Conservation (phyloP, 768 basidiomycete species). For the Lactifluus pinguis region DNA sequence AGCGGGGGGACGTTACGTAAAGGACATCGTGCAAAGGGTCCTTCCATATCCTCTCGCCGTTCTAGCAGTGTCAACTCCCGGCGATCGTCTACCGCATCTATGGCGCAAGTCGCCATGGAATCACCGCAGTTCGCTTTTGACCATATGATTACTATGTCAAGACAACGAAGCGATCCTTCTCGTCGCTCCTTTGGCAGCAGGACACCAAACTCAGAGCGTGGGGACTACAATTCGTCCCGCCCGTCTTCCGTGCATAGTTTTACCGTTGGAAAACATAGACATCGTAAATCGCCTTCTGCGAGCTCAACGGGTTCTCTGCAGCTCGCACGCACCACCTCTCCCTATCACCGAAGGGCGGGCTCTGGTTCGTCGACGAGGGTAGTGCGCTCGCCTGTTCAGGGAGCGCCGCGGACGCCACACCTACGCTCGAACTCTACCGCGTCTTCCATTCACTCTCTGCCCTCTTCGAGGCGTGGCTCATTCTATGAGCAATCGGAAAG, state of each 20-base stretch:
- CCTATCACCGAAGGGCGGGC: conserved; percentile 70
- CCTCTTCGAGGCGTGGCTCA: conserved; percentile 70
- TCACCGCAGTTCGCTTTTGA: conserved; percentile 38
- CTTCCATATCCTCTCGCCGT: conserved; percentile 71
- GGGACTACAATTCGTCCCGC: conserved; percentile 58
- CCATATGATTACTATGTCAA: conserved; percentile 33
- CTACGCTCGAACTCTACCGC: conserved; percentile 66
- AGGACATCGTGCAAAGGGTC: conserved; percentile 54
- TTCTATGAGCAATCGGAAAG: conserved; percentile 68
- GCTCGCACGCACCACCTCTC: conserved; percentile 57
- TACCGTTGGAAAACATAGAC: conserved; percentile 45
- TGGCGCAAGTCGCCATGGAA: conserved; percentile 42
- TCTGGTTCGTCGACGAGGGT: conserved; percentile 81
- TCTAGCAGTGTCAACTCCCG: conserved; percentile 90
- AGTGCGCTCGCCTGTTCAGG: conserved; percentile 45
- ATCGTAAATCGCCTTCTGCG: conserved; percentile 68
- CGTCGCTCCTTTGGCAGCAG: conserved; percentile 69
- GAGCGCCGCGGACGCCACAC: conserved; percentile 42
- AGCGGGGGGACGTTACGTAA: conserved; percentile 24
- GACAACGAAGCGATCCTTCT: conserved; percentile 42
- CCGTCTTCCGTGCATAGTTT: conserved; percentile 84
- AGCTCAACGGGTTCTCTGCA: conserved; percentile 63
- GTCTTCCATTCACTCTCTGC: conserved; percentile 67
- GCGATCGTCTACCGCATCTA: conserved; percentile 50
- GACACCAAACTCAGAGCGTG: conserved; percentile 82